These are phyloP conservation scores for Naegleria lovaniensis DNA, from an alignment of 208 protist species.

Conservation along the genomic window DNA sequence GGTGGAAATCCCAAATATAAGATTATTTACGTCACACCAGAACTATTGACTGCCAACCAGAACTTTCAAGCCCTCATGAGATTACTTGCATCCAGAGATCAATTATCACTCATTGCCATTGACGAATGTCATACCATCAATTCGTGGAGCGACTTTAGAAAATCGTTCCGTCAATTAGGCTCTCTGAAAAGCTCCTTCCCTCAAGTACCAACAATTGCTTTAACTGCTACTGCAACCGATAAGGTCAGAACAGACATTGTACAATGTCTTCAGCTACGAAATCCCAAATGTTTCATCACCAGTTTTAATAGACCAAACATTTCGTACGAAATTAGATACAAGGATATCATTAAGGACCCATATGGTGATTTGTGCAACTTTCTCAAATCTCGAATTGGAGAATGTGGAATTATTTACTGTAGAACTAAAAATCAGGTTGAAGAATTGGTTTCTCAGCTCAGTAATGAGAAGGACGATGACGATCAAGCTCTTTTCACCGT, in stretches of 20 bases:
- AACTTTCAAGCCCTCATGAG: background rate
- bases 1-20: conserved; percentile 36
- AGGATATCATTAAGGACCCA: background rate
- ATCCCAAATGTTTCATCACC: background rate
- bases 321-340: conserved; percentile 13
- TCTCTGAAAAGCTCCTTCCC: background rate
- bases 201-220: background rate
- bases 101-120: conserved; percentile 22
- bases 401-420: conserved; percentile 31
- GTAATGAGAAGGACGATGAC: background rate
- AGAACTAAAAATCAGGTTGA: conserved; percentile 20
- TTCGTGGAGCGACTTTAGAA: conserved; percentile 28
- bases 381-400: background rate
- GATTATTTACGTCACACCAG: conserved; percentile 69
- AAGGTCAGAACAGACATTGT: conserved; percentile 25
- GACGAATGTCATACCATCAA: conserved; percentile 29
- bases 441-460: background rate
- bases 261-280: background rate
- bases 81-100: background rate
- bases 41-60: conserved; percentile 43
- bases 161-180: background rate
- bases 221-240: conserved; percentile 32
- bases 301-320: conserved; percentile 22
- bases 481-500: background rate
- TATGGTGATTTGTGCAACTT: background rate